These are phyloP conservation scores for Venturiaceae sp. DNA, from an alignment of 2,329 filamentous ascomycete species.

Conservation along the genomic window DNA sequence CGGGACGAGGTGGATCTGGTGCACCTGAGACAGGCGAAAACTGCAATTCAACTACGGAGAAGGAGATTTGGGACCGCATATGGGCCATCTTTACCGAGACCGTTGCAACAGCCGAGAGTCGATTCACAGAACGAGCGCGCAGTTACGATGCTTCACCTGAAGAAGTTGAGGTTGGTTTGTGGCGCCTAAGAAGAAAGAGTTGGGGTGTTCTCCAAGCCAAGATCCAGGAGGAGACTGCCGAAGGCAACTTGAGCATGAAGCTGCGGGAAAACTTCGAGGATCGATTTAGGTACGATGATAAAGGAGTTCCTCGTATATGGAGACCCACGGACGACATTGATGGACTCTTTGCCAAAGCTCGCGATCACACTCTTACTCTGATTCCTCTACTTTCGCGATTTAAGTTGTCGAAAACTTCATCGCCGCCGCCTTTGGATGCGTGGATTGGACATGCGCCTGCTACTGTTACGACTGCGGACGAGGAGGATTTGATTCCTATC, in stretches of 20 bases:
- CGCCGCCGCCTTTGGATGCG: slow-evolving; percentile 68
- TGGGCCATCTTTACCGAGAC: slow-evolving; percentile 79
- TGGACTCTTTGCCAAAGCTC: slow-evolving; percentile 82
- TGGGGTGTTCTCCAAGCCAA: slow-evolving; percentile 85
- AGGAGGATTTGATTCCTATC: slow-evolving; percentile 81
- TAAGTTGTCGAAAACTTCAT: slow-evolving; percentile 62
- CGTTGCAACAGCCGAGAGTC: slow-evolving; percentile 72
- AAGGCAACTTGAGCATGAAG: slow-evolving; percentile 91
- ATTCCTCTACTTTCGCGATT: slow-evolving; percentile 86
- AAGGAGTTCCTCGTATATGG: slow-evolving; percentile 93
- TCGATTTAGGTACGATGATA: slow-evolving; percentile 96
- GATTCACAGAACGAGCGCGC: slow-evolving; percentile 80
- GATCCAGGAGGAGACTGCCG: slow-evolving; percentile 96
- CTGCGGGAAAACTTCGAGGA: slow-evolving; percentile 97
- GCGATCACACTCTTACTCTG: slow-evolving; percentile 83
- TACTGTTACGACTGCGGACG: slow-evolving; percentile 69
- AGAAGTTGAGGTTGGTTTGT: slow-evolving; percentile 86
- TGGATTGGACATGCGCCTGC: slow-evolving; percentile 75
- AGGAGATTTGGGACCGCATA: slow-evolving; percentile 90
- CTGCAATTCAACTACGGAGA: slow-evolving; percentile 52
- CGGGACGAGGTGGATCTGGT: slow-evolving; percentile 71
- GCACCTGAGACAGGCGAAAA: slow-evolving; percentile 71
- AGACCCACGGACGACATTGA: slow-evolving; percentile 95
- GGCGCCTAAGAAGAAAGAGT: slow-evolving; percentile 86
- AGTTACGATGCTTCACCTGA: slow-evolving; percentile 89